Conservation (phyloP, 140 eudicot genomes). For the Flaveria floridana region DNA sequence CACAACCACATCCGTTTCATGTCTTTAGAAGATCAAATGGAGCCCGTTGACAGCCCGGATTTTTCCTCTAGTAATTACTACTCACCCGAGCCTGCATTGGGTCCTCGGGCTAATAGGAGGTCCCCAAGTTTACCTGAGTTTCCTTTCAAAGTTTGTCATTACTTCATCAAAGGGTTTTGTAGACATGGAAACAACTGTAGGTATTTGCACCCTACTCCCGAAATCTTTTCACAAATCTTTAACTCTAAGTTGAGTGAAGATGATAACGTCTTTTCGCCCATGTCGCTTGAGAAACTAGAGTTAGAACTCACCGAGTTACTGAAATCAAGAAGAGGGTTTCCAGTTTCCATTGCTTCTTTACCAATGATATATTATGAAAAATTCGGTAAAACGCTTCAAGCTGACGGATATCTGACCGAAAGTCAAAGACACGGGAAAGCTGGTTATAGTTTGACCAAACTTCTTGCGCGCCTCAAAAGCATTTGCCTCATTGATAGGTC, state of each 20-base stretch:
- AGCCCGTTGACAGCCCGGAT: slow-evolving; percentile 40
- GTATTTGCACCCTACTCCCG: slow-evolving; percentile 44
- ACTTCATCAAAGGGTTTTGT: slow-evolving; percentile 57
- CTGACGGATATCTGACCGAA: slow-evolving; percentile 87
- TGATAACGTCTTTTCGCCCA: slow-evolving; percentile 45
- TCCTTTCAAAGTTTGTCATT: slow-evolving; percentile 56
- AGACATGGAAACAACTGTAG: slow-evolving; percentile 61
- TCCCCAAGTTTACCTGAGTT: slow-evolving; percentile 54
- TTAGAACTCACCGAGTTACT: slow-evolving; percentile 61
- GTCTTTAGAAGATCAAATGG: slow-evolving; percentile 57
- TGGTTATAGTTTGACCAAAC: slow-evolving; percentile 82
- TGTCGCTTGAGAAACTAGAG: slow-evolving; percentile 60
- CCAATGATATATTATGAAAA: slow-evolving; percentile 57
- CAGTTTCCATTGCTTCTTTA: slow-evolving; percentile 59
- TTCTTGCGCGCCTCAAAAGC: slow-evolving; percentile 74
- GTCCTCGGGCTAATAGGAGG: slow-evolving; percentile 47
- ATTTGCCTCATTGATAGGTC: slow-evolving; percentile 75
- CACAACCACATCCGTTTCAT: slow-evolving; percentile 50
- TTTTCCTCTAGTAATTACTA: slow-evolving; percentile 34
- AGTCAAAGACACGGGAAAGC: slow-evolving; percentile 92
- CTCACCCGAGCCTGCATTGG: slow-evolving; percentile 42
- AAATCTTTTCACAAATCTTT: slow-evolving; percentile 44
- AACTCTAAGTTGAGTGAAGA: slow-evolving; percentile 41
- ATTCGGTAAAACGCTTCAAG: slow-evolving; percentile 64
- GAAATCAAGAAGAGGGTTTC: slow-evolving; percentile 53